Evolutionary conservation across 805 yeast species (phyloP).

Genomic region (Wickerhamiella hasegawae): DNA sequence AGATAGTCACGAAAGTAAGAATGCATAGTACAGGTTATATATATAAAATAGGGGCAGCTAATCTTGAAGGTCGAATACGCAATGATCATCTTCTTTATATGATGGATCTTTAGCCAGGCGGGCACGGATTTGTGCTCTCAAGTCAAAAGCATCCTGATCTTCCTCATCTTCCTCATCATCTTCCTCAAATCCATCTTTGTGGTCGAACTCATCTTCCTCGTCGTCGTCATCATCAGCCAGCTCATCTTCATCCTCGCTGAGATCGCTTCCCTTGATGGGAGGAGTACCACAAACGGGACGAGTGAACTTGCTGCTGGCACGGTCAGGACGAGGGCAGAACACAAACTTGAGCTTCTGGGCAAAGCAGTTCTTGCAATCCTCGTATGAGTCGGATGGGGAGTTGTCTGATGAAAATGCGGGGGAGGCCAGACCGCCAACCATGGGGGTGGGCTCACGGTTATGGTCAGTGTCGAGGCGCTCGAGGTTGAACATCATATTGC

Average conservation of each 20-base stretch:
- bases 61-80: conserved; percentile 3
- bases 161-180: conserved; percentile 6
- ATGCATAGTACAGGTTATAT: too few relatives aligned
- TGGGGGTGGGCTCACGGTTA: too few relatives aligned
- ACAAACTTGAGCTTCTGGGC: conserved; percentile 3
- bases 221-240: conserved; percentile 5
- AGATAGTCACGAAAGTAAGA: too few relatives aligned
- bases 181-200: conserved; percentile 1
- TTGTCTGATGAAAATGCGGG: too few relatives aligned
- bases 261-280: conserved; percentile 1
- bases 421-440: too few relatives aligned
- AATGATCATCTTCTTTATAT: conserved; percentile 4
- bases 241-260: conserved; percentile 1
- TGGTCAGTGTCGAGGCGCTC: too few relatives aligned
- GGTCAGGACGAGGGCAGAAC: conserved; percentile 8
- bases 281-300: not conserved
- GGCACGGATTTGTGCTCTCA: not conserved
- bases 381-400: too few relatives aligned
- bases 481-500: too few relatives aligned
- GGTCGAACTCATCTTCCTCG: conserved; percentile 4
- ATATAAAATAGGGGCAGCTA: not conserved
- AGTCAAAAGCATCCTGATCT: not conserved
- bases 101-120: not conserved
- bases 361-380: too few relatives aligned
- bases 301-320: not conserved